Evolutionary conservation across 2,329 filamentous ascomycete genomes (phyloP).

Genomic region (Penicillium sp.): DNA sequence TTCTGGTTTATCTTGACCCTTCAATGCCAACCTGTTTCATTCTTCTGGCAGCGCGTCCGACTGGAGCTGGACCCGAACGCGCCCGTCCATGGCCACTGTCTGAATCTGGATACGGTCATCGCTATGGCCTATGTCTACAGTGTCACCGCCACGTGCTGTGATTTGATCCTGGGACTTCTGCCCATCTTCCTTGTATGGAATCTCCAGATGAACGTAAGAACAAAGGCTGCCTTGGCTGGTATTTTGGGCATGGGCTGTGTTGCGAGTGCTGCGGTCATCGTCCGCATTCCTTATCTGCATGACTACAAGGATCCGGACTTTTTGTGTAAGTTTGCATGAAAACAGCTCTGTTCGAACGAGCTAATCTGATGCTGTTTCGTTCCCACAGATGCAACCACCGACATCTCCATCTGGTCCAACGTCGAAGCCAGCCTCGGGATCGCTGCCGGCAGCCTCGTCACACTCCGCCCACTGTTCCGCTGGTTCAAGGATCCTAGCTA

Average conservation of each 20-base stretch:
- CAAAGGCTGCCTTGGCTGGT: conserved; percentile 55
- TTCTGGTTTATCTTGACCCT: conserved; percentile 56
- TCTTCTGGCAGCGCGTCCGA: conserved; percentile 51
- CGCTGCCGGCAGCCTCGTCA: conserved; percentile 51
- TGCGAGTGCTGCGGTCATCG: conserved; percentile 39
- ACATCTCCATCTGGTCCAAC: conserved; percentile 46
- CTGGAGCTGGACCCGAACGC: conserved; percentile 14
- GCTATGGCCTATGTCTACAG: conserved; percentile 57
- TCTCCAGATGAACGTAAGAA: conserved; percentile 55
- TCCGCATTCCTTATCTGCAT: conserved; percentile 40
- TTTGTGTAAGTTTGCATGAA: conserved; percentile 30
- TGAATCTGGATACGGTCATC: conserved; percentile 51
- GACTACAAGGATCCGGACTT: conserved; percentile 35
- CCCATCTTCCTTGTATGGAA: conserved; percentile 57
- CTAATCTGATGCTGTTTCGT: conserved; percentile 9
- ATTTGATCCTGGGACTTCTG: conserved; percentile 56
- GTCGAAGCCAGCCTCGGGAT: conserved; percentile 45
- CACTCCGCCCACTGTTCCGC: conserved; percentile 52
- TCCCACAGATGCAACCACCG: conserved; percentile 33
- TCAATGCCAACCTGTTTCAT: conserved; percentile 55
- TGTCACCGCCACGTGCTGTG: conserved; percentile 49
- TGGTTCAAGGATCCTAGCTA: conserved; percentile 36
- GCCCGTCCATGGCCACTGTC: conserved; percentile 38
- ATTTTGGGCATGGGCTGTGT: conserved; percentile 61
- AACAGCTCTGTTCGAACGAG: not conserved